Evolutionary conservation across 805 yeast species (phyloP).

Genomic region (Wickerhamomyces chambardii): DNA sequence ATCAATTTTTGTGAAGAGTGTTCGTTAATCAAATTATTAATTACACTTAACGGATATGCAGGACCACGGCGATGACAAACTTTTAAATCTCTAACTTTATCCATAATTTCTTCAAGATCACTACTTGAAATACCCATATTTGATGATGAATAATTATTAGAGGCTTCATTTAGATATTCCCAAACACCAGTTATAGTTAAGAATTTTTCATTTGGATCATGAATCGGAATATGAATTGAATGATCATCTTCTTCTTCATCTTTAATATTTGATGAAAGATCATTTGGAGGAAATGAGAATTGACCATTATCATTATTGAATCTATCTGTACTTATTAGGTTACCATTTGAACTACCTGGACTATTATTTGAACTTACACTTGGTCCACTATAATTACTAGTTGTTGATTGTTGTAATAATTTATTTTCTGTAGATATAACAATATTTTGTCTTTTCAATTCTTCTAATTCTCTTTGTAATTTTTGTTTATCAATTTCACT

Average conservation of each 20-base stretch:
- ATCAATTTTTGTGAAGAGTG: no score
- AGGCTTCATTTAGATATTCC: slow-evolving; percentile 58
- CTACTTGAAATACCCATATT: slow-evolving; percentile 35
- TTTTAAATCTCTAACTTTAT: slow-evolving; percentile 53
- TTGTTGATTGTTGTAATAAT: slow-evolving; percentile 28
- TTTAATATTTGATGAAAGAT: slow-evolving; percentile 15
- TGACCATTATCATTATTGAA: slow-evolving; percentile 2
- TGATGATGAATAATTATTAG: slow-evolving; percentile 29
- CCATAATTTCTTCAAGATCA: slow-evolving; percentile 53
- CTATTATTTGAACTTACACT: not conserved
- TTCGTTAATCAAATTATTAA: slow-evolving; percentile 27
- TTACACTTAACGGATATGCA: slow-evolving; percentile 40
- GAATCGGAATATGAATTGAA: slow-evolving; percentile 9
- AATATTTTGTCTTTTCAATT: slow-evolving; percentile 42
- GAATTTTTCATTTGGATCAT: slow-evolving; percentile 25
- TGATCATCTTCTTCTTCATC: slow-evolving; percentile 2
- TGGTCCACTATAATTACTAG: slow-evolving; percentile 2
- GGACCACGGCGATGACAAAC: slow-evolving; percentile 78
- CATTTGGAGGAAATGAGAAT: slow-evolving; percentile 21
- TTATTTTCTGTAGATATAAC: slow-evolving; percentile 57
- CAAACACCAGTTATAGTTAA: slow-evolving; percentile 74
- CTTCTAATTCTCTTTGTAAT: slow-evolving; percentile 39
- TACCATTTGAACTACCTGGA: not conserved
- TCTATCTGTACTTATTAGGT: no score
- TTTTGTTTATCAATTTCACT: slow-evolving; percentile 47